A percentile compares a stretch with the other conserved stretches of the same genome.
Evolutionary conservation across 1,284 basidiomycete genomes (phyloP).

Genomic region (Malassezia vespertilionis): DNA sequence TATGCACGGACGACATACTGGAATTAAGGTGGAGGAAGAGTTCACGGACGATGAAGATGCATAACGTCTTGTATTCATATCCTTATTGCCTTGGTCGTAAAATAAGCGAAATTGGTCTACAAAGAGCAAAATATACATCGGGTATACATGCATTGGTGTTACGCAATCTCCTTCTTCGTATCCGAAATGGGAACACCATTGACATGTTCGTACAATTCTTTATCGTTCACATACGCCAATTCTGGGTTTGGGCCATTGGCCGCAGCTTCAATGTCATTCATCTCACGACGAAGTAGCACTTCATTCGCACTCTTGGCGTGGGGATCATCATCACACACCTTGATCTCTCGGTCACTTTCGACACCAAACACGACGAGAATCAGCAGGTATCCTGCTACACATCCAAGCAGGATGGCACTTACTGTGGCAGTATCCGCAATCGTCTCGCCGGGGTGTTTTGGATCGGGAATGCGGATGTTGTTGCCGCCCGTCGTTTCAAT

Average conservation of each 20-base stretch:
- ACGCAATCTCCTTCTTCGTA: too few relatives aligned
- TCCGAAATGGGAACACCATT: neutral
- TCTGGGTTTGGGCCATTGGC: neutral
- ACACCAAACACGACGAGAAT: slow-evolving; percentile 33
- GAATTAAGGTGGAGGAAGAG: slow-evolving; percentile 51
- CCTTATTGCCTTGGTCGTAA: too few relatives aligned
- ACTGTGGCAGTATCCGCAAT: slow-evolving; percentile 75
- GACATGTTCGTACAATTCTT: neutral
- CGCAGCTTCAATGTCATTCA: neutral
- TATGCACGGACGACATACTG: slow-evolving; percentile 46
- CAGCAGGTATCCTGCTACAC: slow-evolving; percentile 49
- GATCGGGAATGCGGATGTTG: slow-evolving; percentile 40
- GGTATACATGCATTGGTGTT: too few relatives aligned
- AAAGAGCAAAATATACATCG: too few relatives aligned
- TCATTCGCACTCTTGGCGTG: slow-evolving; percentile 56
- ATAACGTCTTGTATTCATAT: too few relatives aligned
- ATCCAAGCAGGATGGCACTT: slow-evolving; percentile 72
- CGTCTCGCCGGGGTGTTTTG: slow-evolving; percentile 12
- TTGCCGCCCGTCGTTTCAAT: slow-evolving; percentile 68
- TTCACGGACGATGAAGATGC: slow-evolving; percentile 53
- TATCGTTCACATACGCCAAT: neutral
- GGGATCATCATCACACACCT: slow-evolving; percentile 71
- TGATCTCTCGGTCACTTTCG: slow-evolving; percentile 59
- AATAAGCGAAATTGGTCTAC: too few relatives aligned
- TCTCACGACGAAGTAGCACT: neutral